Conservation (phyloP, 139 green algal genomes). For the Pleodorina starrii region DNA sequence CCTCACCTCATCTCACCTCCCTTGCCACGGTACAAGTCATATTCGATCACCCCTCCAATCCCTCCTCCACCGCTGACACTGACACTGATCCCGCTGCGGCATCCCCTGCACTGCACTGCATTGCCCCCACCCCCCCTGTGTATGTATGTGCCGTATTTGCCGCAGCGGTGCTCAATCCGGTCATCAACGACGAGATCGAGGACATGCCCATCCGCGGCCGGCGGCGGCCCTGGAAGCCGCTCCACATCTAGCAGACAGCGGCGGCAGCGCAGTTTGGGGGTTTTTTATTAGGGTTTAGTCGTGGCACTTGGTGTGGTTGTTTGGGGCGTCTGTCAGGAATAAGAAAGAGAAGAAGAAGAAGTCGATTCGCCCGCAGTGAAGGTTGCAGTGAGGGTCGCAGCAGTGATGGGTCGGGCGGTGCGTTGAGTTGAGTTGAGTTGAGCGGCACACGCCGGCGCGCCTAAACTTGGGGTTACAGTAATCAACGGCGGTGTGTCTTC, state of each 20-base stretch:
- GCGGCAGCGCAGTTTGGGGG: too few species aligned
- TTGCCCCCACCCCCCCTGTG: neutral
- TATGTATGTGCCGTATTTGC: neutral
- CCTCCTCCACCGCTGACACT: neutral
- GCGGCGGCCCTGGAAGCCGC: conserved; percentile 1
- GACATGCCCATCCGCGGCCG: conserved; percentile 13
- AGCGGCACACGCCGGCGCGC: too few species aligned
- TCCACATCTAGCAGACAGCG: neutral
- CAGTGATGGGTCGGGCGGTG: too few species aligned
- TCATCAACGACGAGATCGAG: conserved; percentile 5
- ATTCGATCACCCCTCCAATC: neutral
- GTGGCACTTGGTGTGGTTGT: too few species aligned
- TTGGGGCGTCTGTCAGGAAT: too few species aligned
- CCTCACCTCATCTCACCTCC: neutral
- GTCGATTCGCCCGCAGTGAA: too few species aligned
- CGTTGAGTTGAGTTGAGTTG: too few species aligned
- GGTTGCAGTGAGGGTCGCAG: too few species aligned
- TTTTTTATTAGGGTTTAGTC: too few species aligned
- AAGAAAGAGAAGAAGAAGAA: too few species aligned
- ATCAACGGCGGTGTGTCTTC: too few species aligned
- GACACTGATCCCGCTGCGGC: neutral
- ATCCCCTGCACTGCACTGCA: neutral
- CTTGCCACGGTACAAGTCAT: neutral
- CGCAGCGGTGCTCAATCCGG: conserved; percentile 1
- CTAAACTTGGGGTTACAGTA: too few species aligned